Evolutionary conservation across 2,329 filamentous ascomycete species (phyloP).

Genomic region (Trichoderma breve): DNA sequence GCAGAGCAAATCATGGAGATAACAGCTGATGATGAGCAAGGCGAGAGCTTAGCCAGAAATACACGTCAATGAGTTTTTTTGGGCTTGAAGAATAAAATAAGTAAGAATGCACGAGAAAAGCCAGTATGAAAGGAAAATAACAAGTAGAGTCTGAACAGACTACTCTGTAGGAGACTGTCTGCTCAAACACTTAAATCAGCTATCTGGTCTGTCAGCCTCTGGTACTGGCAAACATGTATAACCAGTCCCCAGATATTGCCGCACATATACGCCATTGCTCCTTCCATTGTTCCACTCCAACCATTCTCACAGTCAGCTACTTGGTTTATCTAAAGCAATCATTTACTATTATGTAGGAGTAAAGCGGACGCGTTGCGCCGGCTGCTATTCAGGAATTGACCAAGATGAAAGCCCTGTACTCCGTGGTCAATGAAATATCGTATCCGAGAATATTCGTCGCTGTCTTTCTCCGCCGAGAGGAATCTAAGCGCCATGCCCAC

Average conservation of each 20-base stretch:
- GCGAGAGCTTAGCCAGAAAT: background rate
- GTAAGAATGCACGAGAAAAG: background rate
- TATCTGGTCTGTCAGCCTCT: too few relatives aligned
- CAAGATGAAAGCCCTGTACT: background rate
- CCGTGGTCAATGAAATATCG: background rate
- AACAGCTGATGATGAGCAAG: too few relatives aligned
- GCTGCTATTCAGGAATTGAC: background rate
- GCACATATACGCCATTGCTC: background rate
- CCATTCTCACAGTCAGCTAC: background rate
- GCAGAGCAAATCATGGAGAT: background rate
- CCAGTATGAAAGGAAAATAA: background rate
- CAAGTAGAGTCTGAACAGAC: background rate
- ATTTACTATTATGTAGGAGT: background rate
- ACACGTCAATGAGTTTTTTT: background rate
- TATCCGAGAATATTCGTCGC: background rate
- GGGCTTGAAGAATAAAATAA: background rate
- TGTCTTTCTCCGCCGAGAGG: background rate
- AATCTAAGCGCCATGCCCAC: background rate
- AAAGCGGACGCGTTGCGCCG: background rate
- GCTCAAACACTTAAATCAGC: too few relatives aligned
- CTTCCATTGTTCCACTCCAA: background rate
- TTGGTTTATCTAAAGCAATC: background rate
- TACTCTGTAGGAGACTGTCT: too few relatives aligned
- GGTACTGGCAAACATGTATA: too few relatives aligned
- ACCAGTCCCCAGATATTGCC: too few relatives aligned